Conservation (phyloP, 805 yeast species). For the Candida nemodendra region DNA sequence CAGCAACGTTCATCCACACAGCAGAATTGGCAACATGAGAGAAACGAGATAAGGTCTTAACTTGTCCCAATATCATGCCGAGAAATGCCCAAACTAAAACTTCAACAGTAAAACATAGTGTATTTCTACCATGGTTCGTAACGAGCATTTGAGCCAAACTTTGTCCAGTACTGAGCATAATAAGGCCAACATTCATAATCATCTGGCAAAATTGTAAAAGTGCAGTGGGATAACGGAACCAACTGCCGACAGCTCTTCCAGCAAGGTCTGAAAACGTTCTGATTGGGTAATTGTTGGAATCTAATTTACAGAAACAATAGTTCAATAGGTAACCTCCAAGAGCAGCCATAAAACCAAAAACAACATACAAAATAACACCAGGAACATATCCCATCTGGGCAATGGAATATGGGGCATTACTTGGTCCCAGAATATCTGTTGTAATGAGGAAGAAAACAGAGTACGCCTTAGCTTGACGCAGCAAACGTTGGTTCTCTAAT, state of each 20-base stretch:
- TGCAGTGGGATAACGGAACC: conserved; percentile 34
- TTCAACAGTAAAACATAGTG: conserved; percentile 38
- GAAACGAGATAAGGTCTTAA: conserved; percentile 38
- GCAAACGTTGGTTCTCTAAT: conserved; percentile 9
- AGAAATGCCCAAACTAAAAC: conserved; percentile 43
- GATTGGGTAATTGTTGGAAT: conserved; percentile 43
- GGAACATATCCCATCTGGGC: conserved; percentile 45
- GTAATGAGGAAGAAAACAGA: conserved; percentile 47
- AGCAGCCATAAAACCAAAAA: conserved; percentile 43
- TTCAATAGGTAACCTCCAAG: conserved; percentile 41
- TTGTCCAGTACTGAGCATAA: conserved; percentile 42
- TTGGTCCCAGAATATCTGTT: conserved; percentile 48
- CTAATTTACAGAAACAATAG: conserved; percentile 36
- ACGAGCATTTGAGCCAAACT: conserved; percentile 39
- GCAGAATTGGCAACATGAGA: conserved; percentile 43
- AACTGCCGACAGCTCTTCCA: conserved; percentile 37
- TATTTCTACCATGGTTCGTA: conserved; percentile 25
- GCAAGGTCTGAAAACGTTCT: conserved; percentile 43
- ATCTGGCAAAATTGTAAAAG: conserved; percentile 41
- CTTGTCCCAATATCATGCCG: conserved; percentile 46
- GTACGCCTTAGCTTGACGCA: conserved; percentile 11
- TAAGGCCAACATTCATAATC: conserved; percentile 43
- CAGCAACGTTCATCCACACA: conserved; percentile 47
- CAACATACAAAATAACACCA: conserved; percentile 40
- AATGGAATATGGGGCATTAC: conserved; percentile 45